Evolutionary conservation across 768 basidiomycete species (phyloP).

Genomic region (Suillus fuscotomentosus): DNA sequence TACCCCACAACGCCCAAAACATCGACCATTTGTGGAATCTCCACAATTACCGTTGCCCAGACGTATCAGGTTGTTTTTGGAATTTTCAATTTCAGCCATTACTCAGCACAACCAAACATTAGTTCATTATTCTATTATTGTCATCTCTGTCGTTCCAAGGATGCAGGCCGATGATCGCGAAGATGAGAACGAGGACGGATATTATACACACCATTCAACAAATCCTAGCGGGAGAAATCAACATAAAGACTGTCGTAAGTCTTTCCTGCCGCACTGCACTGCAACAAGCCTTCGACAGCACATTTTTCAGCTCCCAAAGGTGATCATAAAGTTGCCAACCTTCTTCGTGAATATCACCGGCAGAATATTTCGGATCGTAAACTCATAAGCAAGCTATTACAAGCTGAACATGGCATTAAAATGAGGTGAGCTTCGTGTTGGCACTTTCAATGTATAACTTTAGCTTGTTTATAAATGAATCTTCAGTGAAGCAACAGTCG

Average conservation of each 20-base stretch:
- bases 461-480: not conserved
- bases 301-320: not conserved
- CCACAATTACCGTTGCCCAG: too few relatives aligned
- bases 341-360: slow-evolving; percentile 18
- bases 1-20: too few relatives aligned
- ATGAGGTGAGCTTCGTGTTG: not conserved
- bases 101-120: too few relatives aligned
- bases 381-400: slow-evolving; percentile 22
- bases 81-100: too few relatives aligned
- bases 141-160: not conserved
- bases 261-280: not conserved
- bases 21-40: too few relatives aligned
- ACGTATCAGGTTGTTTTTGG: too few relatives aligned
- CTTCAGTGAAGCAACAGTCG: not conserved
- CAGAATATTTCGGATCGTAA: slow-evolving; percentile 22
- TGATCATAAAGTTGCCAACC: not conserved
- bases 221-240: not conserved
- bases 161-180: not conserved
- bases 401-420: slow-evolving; percentile 24
- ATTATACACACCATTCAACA: not conserved
- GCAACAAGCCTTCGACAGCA: too few relatives aligned
- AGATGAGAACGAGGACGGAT: not conserved
- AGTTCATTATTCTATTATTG: not conserved
- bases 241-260: not conserved
- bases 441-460: not conserved